Base-by-base conservation (phyloP, 768 basidiomycete genomes). In the Podaxis sp. region DNA sequence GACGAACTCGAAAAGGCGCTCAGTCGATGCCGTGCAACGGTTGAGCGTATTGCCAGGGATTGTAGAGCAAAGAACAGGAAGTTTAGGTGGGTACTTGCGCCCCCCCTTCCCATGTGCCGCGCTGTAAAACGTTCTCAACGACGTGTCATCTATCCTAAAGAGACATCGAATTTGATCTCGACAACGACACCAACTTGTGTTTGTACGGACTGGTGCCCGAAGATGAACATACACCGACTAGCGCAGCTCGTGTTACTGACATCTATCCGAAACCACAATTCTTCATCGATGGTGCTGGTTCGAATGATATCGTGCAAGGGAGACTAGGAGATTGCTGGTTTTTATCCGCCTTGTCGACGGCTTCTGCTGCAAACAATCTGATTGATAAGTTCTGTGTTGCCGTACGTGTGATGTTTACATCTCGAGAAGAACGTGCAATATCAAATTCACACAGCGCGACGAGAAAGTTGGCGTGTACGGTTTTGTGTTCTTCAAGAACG, bases 101-200 rank as follows among this genome's bases (percentile, higher is more conserved):
- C 17, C 19, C 11, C 19, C 1, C 47, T 25, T 4, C n/a, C 13
- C 22, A 13, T 12, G 3, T 41, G 4, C 4, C n/a, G 7, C 4
- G n/a, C 22, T 9, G 11, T 25, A 22, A 11, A 82, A 84, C 66
- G 68, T 83, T 3, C 80, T 79, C 59, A 76, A 75, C 41, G 80
- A 83, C 66, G 53, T 61, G 37, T 62, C 22, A 12, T 49, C 19
- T 24, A 29, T 17, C 7, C 9, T 9, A 41, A 22, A 86, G 84
- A 59, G 85, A 86, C 66, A 72, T 81, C 49, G 84, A 84, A 63
- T 85, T 85, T 63, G 84, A 86, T 63, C 71, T 86, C 12, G 82
- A 84, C 69, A 81, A 81, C 38, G 83, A 85, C 69, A 70, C n/a
- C 71, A 72, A 68, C 2, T 69, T 68, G 9, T 83, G 82, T 64